A percentile compares a stretch with the other conserved stretches of the same genome.
phyloP scores from a whole-genome alignment of 257 asterid genomes.

The Nicotiana paniculata region DNA sequence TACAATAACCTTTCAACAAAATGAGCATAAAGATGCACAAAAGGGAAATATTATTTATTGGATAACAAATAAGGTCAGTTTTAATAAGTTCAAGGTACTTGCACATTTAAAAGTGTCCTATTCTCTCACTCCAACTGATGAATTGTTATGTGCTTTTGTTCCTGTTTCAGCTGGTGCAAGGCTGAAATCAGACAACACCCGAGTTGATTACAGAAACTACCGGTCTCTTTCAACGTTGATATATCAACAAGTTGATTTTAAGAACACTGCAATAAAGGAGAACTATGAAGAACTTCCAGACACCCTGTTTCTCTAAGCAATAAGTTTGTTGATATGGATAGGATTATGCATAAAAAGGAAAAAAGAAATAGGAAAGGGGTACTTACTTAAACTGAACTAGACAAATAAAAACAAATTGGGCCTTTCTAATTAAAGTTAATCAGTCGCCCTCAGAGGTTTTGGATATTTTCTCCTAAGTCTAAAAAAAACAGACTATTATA shows the following conservation, averaged over 20 bases:
- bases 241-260: not conserved
- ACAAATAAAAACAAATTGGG: not conserved
- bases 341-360: not conserved
- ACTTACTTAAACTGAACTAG: not conserved
- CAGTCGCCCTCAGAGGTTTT: not conserved
- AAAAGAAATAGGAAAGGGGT: not conserved
- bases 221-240: not conserved
- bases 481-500: not conserved
- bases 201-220: not conserved
- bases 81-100: too few relatives aligned
- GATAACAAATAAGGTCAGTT: too few relatives aligned
- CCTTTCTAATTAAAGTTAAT: not conserved
- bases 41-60: too few relatives aligned
- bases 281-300: not conserved
- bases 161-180: slow-evolving; percentile 1
- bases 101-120: not conserved
- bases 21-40: too few relatives aligned
- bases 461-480: not conserved
- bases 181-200: not conserved
- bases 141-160: not conserved
- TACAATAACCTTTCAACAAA: too few relatives aligned
- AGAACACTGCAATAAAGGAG: not conserved
- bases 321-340: not conserved
- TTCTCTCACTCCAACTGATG: not conserved
- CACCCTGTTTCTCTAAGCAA: not conserved